These are phyloP conservation scores for Aspergillus proliferans DNA, from an alignment of 2,329 filamentous ascomycete genomes.

Conservation along the genomic window DNA sequence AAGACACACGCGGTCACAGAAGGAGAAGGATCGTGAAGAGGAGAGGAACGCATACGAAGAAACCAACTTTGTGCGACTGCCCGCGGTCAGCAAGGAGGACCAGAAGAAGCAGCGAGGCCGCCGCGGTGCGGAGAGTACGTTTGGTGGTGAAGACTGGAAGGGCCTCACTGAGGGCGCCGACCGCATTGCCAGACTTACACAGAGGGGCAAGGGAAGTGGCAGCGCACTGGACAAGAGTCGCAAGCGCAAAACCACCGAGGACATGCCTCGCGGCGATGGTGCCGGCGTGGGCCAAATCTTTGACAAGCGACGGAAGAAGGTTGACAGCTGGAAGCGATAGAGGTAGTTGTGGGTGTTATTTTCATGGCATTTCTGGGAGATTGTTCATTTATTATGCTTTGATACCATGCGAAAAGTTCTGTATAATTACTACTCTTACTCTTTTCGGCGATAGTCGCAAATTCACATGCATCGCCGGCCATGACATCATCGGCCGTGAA, in stretches of 20 bases:
- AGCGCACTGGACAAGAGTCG: constrained; percentile 72
- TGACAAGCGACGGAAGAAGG: constrained; percentile 40
- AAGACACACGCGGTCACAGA: constrained; percentile 68
- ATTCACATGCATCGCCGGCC: not conserved
- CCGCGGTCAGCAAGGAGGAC: constrained; percentile 84
- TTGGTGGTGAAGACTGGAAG: constrained; percentile 91
- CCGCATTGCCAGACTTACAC: constrained; percentile 76
- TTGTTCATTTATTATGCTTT: not conserved
- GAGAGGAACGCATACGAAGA: constrained; percentile 87
- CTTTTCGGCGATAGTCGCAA: not conserved
- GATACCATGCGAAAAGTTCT: not conserved
- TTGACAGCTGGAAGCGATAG: constrained; percentile 37
- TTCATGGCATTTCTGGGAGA: not conserved
- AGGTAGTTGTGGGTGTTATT: not conserved
- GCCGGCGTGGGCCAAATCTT: constrained; percentile 61
- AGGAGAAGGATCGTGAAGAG: constrained; percentile 68
- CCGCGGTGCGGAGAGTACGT: constrained; percentile 48
- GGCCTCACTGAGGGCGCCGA: constrained; percentile 78
- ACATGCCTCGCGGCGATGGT: constrained; percentile 61
- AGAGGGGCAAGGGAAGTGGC: constrained; percentile 55
- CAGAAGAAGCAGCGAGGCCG: constrained; percentile 53
- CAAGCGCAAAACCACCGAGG: constrained; percentile 67
- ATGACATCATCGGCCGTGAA: constrained; percentile 1
- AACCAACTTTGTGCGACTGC: constrained; percentile 80
- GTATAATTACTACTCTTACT: not conserved